phyloP scores from a whole-genome alignment of 371 early-diverging fungal species.

The Mortierella sp. region DNA sequence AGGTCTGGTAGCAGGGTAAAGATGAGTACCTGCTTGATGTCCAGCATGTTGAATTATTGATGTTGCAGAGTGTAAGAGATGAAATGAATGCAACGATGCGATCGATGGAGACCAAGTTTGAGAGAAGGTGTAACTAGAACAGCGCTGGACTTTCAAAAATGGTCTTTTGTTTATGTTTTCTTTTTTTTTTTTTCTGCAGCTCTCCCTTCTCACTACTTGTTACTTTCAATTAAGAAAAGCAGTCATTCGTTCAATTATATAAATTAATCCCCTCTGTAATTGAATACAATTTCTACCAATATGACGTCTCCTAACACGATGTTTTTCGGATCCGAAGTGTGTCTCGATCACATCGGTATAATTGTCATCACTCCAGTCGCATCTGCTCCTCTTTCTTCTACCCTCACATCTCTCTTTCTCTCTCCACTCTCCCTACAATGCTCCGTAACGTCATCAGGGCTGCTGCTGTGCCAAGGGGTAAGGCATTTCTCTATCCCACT shows the following conservation, averaged over 20 bases:
- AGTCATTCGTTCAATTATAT: background rate
- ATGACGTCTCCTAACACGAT: background rate
- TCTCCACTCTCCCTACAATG: constrained; percentile 30
- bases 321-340: constrained; percentile 37
- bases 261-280: background rate
- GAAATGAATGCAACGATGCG: constrained; percentile 11
- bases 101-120: constrained; percentile 7
- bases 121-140: background rate
- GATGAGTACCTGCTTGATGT: constrained; percentile 61
- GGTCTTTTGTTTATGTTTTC: constrained; percentile 22
- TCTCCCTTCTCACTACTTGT: background rate
- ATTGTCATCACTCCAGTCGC: constrained; percentile 13
- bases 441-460: constrained; percentile 52
- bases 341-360: constrained; percentile 1
- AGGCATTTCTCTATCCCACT: constrained; percentile 4
- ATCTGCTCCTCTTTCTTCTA: background rate
- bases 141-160: background rate
- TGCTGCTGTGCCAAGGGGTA: constrained; percentile 56
- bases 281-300: too few relatives aligned
- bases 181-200: constrained; percentile 5
- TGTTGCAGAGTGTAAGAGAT: constrained; percentile 2
- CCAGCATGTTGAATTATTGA: constrained; percentile 40
- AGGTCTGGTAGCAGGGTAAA: too few relatives aligned
- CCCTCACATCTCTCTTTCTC: constrained; percentile 15
- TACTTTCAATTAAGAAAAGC: background rate